phyloP scores from a whole-genome alignment of 2,329 filamentous ascomycete species.

The Fusarium domesticum region DNA sequence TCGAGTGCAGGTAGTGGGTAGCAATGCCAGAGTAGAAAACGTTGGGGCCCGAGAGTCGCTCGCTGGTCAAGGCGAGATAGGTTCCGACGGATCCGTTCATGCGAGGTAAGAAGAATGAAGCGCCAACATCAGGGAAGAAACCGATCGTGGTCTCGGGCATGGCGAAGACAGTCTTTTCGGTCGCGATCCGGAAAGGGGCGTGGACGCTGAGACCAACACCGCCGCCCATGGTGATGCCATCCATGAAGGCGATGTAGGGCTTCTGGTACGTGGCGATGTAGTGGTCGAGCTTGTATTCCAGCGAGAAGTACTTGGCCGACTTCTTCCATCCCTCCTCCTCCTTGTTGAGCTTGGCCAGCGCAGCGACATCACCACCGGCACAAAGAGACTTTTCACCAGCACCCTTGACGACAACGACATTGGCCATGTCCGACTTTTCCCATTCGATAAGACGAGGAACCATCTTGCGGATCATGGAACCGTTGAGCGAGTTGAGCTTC shows the following conservation, averaged over 20 bases:
- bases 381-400: constrained; percentile 83
- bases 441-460: constrained; percentile 85
- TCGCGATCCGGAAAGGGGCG: constrained; percentile 93
- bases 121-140: constrained; percentile 97
- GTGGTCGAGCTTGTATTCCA: constrained; percentile 96
- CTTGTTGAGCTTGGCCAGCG: constrained; percentile 71
- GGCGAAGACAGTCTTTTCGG: constrained; percentile 90
- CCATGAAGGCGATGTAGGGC: constrained; percentile 93
- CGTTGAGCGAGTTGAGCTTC: constrained; percentile 90
- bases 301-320: constrained; percentile 82
- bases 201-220: constrained; percentile 93
- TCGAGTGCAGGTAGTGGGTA: constrained; percentile 94
- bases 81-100: constrained; percentile 85
- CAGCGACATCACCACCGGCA: constrained; percentile 86
- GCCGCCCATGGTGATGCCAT: constrained; percentile 97
- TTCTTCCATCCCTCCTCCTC: constrained; percentile 66
- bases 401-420: constrained; percentile 89
- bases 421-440: constrained; percentile 91
- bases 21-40: constrained; percentile 89
- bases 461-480: constrained; percentile 94
- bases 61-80: constrained; percentile 89
- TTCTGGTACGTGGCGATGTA: constrained; percentile 90
- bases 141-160: constrained; percentile 99
- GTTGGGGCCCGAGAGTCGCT: constrained; percentile 76
- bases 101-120: constrained; percentile 89